Percentiles rank a stretch among this genome's conserved stretches.
Evolutionary conservation across 2,329 filamentous ascomycete genomes (phyloP).

Genomic region (Colletotrichum higginsianum): DNA sequence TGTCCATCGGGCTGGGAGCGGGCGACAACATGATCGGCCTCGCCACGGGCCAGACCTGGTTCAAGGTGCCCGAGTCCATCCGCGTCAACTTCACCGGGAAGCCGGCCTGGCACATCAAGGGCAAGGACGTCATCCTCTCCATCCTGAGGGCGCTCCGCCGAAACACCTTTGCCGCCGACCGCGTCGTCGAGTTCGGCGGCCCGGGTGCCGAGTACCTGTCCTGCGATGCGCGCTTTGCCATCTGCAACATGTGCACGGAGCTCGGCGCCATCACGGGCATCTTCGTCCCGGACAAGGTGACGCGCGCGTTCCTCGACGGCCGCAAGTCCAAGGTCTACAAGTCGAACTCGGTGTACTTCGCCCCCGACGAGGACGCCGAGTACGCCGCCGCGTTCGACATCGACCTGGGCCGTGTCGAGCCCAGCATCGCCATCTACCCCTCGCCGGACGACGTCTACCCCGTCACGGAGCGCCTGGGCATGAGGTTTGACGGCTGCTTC

Average conservation of each 20-base stretch:
- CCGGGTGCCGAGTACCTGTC: not conserved
- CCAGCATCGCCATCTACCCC: not conserved
- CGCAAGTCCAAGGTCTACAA: not conserved
- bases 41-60: conserved; percentile 63
- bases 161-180: not conserved
- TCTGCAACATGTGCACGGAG: not conserved
- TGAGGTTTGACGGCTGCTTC: conserved; percentile 57
- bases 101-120: conserved; percentile 40
- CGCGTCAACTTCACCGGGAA: conserved; percentile 57
- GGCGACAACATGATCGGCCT: conserved; percentile 55
- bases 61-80: conserved; percentile 60
- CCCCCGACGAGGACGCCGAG: not conserved
- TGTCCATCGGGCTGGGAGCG: conserved; percentile 57
- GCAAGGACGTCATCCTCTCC: not conserved
- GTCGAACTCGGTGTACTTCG: not conserved
- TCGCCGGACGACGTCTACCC: not conserved
- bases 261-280: not conserved
- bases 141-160: not conserved
- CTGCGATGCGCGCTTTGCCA: conserved; percentile 44
- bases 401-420: not conserved
- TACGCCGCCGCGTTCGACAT: not conserved
- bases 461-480: conserved; percentile 49
- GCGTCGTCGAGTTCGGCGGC: not conserved
- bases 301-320: not conserved
- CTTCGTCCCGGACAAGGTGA: not conserved